Base-by-base conservation (phyloP, 306 rosid genomes). In the Ochetophila trinervis region DNA sequence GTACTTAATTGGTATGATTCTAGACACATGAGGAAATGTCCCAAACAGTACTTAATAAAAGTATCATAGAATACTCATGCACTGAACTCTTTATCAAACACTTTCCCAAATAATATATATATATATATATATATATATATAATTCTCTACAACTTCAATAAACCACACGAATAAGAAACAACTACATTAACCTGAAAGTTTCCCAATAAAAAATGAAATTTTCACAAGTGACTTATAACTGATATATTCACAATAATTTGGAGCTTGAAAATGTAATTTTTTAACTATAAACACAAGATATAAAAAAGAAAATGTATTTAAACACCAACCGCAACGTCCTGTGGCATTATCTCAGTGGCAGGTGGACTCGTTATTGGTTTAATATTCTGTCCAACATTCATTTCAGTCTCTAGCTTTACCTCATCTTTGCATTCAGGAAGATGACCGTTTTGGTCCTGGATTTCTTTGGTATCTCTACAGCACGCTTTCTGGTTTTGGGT, bases 301-400 rank as follows among this genome's bases (percentile, higher is more conserved):
- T 62, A 20, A 50, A 30, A 56, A 21, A 63, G 40, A 53, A n/a
- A 49, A 23, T 22, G 75, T 58, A 76, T 57, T 80, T 79, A 87
- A 75, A 81, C 74, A 79, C 93, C 86, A 68, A 82, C 84, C 15
- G 85, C 2, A 67, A 84, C 95, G 80, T 89, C 95, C 59, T 74
- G 80, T 20, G 89, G 67, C 72, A 74, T 77, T 69, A 81, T 78
- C 67, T 85, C 91, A 0, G 88, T 74, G 32, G 81, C 55, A 8
- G 87, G 59, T 40, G 80, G 60, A 52, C 53, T 69, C 3, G 63
- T 30, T 54, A 68, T 66, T 34, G 76, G 54, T 51, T 56, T 82
- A 72, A 56, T 76, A 18, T 71, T 83, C 37, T 72, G 70, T 42
- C 58, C 55, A 42, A 44, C 59, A 52, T 74, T 72, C 66, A 47